phyloP scores from a whole-genome alignment of 345 rosid species.

The Barbarea vulgaris region DNA sequence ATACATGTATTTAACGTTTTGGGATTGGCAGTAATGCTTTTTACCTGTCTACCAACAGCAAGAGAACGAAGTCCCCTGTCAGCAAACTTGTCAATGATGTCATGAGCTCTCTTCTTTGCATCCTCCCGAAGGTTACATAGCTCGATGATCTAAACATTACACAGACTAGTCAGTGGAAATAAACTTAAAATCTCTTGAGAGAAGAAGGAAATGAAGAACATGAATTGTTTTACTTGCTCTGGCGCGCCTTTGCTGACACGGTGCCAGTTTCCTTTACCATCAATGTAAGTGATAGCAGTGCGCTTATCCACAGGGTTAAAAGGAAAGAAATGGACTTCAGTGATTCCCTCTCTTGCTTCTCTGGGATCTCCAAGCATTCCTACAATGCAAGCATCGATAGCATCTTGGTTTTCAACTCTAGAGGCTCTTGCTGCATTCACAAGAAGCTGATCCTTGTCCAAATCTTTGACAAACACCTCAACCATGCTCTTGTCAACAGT shows the following conservation, averaged over 20 bases:
- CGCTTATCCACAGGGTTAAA: constrained; percentile 91
- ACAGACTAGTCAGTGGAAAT: neutral
- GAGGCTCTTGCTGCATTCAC: constrained; percentile 80
- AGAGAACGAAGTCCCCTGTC: constrained; percentile 85
- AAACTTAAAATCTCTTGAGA: neutral
- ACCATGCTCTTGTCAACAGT: constrained; percentile 77
- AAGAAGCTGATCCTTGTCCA: constrained; percentile 61
- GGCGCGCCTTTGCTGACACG: constrained; percentile 87
- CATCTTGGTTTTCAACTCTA: constrained; percentile 83
- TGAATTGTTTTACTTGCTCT: constrained; percentile 56
- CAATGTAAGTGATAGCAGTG: constrained; percentile 80
- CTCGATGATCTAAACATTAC: constrained; percentile 55
- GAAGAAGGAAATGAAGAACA: neutral
- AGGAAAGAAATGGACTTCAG: constrained; percentile 80
- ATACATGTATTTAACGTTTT: neutral
- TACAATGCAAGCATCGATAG: constrained; percentile 50
- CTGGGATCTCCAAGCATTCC: constrained; percentile 47
- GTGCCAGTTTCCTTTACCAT: constrained; percentile 68
- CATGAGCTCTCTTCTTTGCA: constrained; percentile 64
- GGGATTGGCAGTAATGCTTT: constrained; percentile 9
- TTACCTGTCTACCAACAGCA: constrained; percentile 73
- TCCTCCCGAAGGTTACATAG: constrained; percentile 72
- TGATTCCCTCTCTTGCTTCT: constrained; percentile 70
- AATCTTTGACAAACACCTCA: constrained; percentile 71
- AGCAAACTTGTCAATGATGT: constrained; percentile 82